Base-by-base conservation (phyloP, 2,329 filamentous ascomycete genomes). In the Aspergillus puulaauensis region DNA sequence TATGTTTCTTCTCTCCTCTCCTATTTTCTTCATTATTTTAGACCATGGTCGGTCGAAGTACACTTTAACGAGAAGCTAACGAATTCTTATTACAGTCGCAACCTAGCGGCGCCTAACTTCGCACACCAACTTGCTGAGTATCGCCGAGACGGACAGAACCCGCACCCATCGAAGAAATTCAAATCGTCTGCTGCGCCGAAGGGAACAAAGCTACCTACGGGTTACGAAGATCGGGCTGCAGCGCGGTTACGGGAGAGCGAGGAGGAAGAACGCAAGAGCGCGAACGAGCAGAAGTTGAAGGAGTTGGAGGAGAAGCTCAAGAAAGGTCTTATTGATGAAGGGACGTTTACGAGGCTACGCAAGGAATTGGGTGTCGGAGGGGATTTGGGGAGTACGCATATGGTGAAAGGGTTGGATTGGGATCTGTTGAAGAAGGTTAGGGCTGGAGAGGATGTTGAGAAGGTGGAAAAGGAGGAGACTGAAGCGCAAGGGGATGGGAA, bases 321-420 rank as follows among this genome's bases (percentile, higher is more conserved):
- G 75, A 80, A 92, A 45, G 90, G 90, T 48, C 86, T 96, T 75
- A 92, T 98, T 63, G 90, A 96, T 64, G 83, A 86, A 64, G 83
- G 83, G 49, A 91, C 87, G 0, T 96, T 96, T 71, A 87, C 93
- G 66, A 86, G 83, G 66, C 74, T 93, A 41, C 81, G 89, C 35
- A 84, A 84, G 61, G 84, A 96, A 65, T 91, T 97, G 55, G 85
- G 77, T 0, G 80, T 91, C 1, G 93, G 92, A 3, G 93, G 93
- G 7, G 90, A 96, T 71, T 76, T 93, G 21, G 80, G 80, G 14
- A 91, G 86, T 66, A 96, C 92, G 14, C 91, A 96, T 80, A 76
- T 97, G 63, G 88, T 98, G 48, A 98, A 97, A 71, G 95, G 95
- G 0, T 76, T 99, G 50, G 95, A 99, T 75, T 90, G 91, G 71